A percentile compares a stretch with the other conserved stretches of the same genome.
Conservation (phyloP, 1,284 basidiomycete genomes). For the Heterobasidion occidentale region DNA sequence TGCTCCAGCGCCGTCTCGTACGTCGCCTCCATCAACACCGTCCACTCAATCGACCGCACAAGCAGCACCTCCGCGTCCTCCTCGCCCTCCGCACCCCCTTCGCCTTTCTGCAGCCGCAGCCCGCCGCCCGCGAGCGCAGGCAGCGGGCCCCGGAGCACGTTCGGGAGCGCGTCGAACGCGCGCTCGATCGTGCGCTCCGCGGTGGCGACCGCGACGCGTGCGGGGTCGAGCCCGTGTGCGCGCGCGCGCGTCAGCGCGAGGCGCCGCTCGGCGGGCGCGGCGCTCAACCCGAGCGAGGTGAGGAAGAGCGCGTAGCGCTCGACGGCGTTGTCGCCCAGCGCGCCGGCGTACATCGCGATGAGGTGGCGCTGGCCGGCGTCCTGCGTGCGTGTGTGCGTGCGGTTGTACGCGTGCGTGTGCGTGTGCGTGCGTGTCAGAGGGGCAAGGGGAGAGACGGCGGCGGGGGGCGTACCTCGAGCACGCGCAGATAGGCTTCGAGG, state of each 20-base stretch:
- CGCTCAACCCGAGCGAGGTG: conserved; percentile 69
- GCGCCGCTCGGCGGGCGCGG: conserved; percentile 62
- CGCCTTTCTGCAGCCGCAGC: conserved; percentile 31
- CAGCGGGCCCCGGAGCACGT: conserved; percentile 47
- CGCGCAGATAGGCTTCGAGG: conserved; percentile 82
- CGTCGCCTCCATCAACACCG: conserved; percentile 71
- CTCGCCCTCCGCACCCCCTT: too few species aligned
- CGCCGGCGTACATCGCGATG: conserved; percentile 91
- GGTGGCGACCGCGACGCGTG: conserved; percentile 74
- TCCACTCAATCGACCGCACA: conserved; percentile 91
- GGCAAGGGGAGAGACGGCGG: neutral
- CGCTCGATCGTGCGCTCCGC: conserved; percentile 76
- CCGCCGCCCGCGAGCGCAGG: conserved; percentile 40
- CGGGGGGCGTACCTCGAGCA: conserved; percentile 60
- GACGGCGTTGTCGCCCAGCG: conserved; percentile 86
- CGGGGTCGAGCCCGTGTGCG: conserved; percentile 80
- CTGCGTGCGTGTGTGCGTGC: conserved; percentile 26
- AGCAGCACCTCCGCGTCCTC: conserved; percentile 54
- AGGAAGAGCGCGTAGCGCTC: conserved; percentile 92
- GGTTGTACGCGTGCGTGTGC: too few species aligned
- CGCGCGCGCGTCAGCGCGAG: conserved; percentile 70
- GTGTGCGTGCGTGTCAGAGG: neutral
- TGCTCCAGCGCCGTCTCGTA: conserved; percentile 76
- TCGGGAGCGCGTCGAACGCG: conserved; percentile 60
- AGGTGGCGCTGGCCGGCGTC: conserved; percentile 76